Evolutionary conservation across 2,329 filamentous ascomycete species (phyloP).

Genomic region (Thermothelomyces thermophilus): DNA sequence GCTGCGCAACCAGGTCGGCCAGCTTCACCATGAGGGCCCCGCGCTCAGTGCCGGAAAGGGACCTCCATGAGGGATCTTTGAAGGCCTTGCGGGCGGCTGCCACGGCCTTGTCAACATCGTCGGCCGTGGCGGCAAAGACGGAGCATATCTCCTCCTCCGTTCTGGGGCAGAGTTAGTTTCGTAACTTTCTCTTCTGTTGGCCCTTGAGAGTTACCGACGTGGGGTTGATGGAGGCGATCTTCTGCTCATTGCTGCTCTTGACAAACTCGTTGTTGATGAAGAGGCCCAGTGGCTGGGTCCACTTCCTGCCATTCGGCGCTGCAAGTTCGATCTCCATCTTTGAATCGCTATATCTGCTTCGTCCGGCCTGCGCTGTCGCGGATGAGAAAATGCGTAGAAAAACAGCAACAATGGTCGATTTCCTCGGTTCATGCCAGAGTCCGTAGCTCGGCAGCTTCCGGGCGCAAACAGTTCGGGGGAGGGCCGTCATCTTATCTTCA

Average conservation of each 20-base stretch:
- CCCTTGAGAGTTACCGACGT: conserved; percentile 40
- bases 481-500: conserved; percentile 17
- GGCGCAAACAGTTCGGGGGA: conserved; percentile 3
- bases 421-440: not conserved
- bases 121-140: conserved; percentile 59
- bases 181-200: not conserved
- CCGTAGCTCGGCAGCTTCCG: not conserved
- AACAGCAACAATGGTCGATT: not conserved
- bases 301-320: conserved; percentile 69
- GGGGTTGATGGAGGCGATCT: conserved; percentile 62
- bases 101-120: conserved; percentile 66
- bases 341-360: not conserved
- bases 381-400: conserved; percentile 14
- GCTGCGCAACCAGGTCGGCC: conserved; percentile 59
- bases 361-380: conserved; percentile 6
- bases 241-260: conserved; percentile 56
- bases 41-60: conserved; percentile 60
- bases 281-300: conserved; percentile 66
- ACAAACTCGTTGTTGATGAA: conserved; percentile 83
- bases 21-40: conserved; percentile 64
- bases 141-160: conserved; percentile 61
- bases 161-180: conserved; percentile 23
- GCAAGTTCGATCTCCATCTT: conserved; percentile 51
- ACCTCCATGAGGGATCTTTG: conserved; percentile 59
- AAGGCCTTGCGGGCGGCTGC: conserved; percentile 63